A percentile compares a stretch with the other conserved stretches of the same genome.
Evolutionary conservation across 306 rosid genomes (phyloP).

Genomic region (Sindora glabra): DNA sequence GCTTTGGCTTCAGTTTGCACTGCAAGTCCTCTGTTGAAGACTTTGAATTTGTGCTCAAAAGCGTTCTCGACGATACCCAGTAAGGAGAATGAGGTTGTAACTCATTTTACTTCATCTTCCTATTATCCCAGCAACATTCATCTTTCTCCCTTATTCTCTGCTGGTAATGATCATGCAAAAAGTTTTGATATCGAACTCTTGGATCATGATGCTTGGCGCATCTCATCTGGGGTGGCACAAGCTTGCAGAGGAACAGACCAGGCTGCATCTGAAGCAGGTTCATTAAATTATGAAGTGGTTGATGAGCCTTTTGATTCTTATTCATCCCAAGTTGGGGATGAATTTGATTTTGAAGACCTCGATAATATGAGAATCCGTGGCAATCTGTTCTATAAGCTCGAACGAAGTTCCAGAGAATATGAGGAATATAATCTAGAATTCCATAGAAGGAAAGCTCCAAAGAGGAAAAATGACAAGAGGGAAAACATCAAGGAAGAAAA

Average conservation of each 20-base stretch:
- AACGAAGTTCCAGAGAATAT: slow-evolving; percentile 69
- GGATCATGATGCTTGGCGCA: slow-evolving; percentile 60
- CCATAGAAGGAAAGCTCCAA: slow-evolving; percentile 54
- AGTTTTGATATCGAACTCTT: slow-evolving; percentile 55
- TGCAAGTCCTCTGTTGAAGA: slow-evolving; percentile 12
- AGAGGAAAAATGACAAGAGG: slow-evolving; percentile 20
- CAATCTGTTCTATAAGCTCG: slow-evolving; percentile 64
- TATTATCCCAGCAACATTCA: slow-evolving; percentile 23
- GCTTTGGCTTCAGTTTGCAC: slow-evolving; percentile 10
- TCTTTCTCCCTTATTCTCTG: slow-evolving; percentile 45
- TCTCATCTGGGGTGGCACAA: slow-evolving; percentile 58
- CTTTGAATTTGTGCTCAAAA: slow-evolving; percentile 25
- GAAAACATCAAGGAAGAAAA: slow-evolving; percentile 16
- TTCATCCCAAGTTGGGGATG: slow-evolving; percentile 25
- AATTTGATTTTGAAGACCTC: slow-evolving; percentile 59
- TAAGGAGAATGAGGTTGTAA: slow-evolving; percentile 9
- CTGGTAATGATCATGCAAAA: slow-evolving; percentile 23
- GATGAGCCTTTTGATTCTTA: slow-evolving; percentile 22
- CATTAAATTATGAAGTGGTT: slow-evolving; percentile 13
- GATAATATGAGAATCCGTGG: slow-evolving; percentile 72
- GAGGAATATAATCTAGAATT: slow-evolving; percentile 77
- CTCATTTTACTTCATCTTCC: slow-evolving; percentile 15
- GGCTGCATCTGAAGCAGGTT: slow-evolving; percentile 7
- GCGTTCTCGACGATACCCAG: slow-evolving; percentile 11
- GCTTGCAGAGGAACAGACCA: slow-evolving; percentile 40